phyloP scores from a whole-genome alignment of 2,329 filamentous ascomycete species.

The Trichoderma koningii region DNA sequence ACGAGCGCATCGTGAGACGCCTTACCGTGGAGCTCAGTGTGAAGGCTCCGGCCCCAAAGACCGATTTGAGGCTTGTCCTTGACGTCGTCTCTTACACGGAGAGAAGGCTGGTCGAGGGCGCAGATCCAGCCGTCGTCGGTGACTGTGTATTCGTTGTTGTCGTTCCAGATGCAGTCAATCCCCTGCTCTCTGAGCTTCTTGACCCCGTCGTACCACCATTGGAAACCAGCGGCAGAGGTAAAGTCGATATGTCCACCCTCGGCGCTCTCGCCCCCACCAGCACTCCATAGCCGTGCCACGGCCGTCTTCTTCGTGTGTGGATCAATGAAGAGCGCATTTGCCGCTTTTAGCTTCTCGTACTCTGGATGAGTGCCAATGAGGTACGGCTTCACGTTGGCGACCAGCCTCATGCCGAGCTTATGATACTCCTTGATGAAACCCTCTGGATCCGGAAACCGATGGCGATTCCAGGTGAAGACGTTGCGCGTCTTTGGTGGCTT shows the following conservation, averaged over 20 bases:
- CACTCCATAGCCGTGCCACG: conserved; percentile 68
- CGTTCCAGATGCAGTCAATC: conserved; percentile 77
- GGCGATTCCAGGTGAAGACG: conserved; percentile 66
- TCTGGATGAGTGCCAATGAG: conserved; percentile 67
- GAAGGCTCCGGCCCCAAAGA: conserved; percentile 68
- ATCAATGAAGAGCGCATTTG: conserved; percentile 65
- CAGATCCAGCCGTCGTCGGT: conserved; percentile 67
- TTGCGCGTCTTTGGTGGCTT: conserved; percentile 68
- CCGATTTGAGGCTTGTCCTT: conserved; percentile 55
- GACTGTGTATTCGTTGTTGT: conserved; percentile 75
- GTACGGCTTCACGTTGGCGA: conserved; percentile 75
- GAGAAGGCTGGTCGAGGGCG: conserved; percentile 50
- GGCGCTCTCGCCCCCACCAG: conserved; percentile 68
- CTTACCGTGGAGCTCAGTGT: conserved; percentile 72
- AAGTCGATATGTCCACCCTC: conserved; percentile 75
- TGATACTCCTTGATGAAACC: conserved; percentile 65
- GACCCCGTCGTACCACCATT: conserved; percentile 73
- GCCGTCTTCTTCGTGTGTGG: conserved; percentile 54
- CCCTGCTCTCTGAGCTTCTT: conserved; percentile 62
- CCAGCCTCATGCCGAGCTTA: conserved; percentile 63
- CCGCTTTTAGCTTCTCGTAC: conserved; percentile 61
- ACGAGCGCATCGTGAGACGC: conserved; percentile 68
- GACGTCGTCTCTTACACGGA: conserved; percentile 42
- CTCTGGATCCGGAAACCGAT: conserved; percentile 69
- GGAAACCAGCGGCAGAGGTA: conserved; percentile 64